Evolutionary conservation across 768 basidiomycete genomes (phyloP), one percentile per base, ranked within the genome.

Genomic region (Leucosporidium yakuticum): DNA sequence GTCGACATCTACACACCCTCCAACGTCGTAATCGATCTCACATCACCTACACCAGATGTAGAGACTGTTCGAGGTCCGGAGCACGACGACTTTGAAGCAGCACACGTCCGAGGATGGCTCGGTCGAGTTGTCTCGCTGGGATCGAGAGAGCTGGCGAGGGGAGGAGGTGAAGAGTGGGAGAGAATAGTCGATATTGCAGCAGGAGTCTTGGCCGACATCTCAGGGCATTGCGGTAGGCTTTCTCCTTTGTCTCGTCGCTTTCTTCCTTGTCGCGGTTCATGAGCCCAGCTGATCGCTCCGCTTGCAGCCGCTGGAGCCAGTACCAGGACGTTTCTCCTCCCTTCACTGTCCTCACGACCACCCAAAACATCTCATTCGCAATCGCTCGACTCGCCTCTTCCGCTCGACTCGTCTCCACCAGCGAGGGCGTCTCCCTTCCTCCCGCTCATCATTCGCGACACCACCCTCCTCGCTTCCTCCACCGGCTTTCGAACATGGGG

Each of bases 401-500:
- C 4, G 21, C 9, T 17, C 50, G 9, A 4, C 50, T 50, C 17
- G 49, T 14, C 25, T 9, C 23, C 50, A 51, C 3, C 50, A 51
- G 14, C 23, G 3, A n/a, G 25, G 19, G n/a, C 50, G 14, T 4
- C 50, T 23, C 11, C 19, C 9, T 17, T 3, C 25, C 50, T 51
- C 4, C 39, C 39, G 11, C 39, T 51, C 50, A 23, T 9, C 9
- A 51, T 51, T 27, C 50, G 50, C 23, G 50, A 51, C 23, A 51
- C 50, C 19, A 51, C 50, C 8, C 21, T 51, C 23, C 50, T 51
- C 25, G 21, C 50, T 27, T 51, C 50, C 50, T 51, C 50, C 50
- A 51, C 50, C 50, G 50, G 50, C 50, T 51, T 51, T 27, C 50
- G 50, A n/a, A 51, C 50, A 5, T 51, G 50, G 50, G 50, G 50